Conservation (phyloP, 1,284 basidiomycete genomes). For the Moesziomyces parantarcticus region DNA sequence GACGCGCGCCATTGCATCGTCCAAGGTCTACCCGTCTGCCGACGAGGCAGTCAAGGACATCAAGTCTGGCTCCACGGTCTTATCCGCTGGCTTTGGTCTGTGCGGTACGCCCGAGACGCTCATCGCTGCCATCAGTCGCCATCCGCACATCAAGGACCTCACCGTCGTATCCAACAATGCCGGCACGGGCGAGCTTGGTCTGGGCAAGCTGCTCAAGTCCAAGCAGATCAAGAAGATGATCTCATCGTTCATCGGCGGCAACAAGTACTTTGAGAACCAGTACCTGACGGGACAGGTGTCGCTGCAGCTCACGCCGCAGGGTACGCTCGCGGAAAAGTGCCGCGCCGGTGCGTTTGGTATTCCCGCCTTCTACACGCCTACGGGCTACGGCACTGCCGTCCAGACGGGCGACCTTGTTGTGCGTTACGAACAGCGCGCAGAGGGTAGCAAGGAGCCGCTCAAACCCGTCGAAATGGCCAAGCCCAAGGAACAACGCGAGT, state of each 20-base stretch:
- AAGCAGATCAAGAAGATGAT: conserved; percentile 61
- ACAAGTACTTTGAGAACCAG: conserved; percentile 64
- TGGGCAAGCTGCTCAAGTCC: conserved; percentile 58
- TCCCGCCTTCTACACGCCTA: conserved; percentile 94
- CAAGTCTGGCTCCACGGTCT: conserved; percentile 50
- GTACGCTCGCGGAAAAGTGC: conserved; percentile 86
- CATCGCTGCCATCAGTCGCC: conserved; percentile 56
- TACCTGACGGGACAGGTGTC: conserved; percentile 61
- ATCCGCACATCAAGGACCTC: conserved; percentile 55
- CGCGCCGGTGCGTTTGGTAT: conserved; percentile 93
- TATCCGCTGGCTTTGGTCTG: conserved; percentile 65
- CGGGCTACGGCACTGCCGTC: conserved; percentile 73
- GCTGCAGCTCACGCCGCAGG: conserved; percentile 65
- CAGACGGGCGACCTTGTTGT: conserved; percentile 69
- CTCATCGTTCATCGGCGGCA: conserved; percentile 64
- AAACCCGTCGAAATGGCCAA: conserved; percentile 66
- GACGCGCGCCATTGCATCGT: conserved; percentile 3
- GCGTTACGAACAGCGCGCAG: conserved; percentile 57
- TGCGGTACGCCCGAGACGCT: conserved; percentile 66
- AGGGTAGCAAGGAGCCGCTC: conserved; percentile 34
- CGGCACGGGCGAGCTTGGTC: conserved; percentile 60
- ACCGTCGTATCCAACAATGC: conserved; percentile 66
- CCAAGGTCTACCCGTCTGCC: conserved; percentile 54
- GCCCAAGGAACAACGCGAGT: conserved; percentile 80
- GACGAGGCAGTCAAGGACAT: conserved; percentile 65